Conservation (phyloP, 306 rosid genomes). For the Sphenostylis stenocarpa region DNA sequence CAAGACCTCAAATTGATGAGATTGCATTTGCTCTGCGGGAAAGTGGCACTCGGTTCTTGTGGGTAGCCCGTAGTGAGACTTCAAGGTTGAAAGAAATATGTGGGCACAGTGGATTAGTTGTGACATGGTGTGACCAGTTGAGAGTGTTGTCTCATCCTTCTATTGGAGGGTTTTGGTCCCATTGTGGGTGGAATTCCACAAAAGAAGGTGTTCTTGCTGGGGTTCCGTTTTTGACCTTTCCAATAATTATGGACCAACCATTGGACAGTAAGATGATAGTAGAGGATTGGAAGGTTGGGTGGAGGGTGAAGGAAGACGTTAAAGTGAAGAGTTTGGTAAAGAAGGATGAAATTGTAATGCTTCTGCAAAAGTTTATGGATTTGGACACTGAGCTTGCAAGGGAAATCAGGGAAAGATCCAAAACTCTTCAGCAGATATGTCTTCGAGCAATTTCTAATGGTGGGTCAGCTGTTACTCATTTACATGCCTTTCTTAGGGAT, state of each 20-base stretch:
- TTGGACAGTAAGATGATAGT: slow-evolving; percentile 44
- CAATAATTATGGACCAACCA: slow-evolving; percentile 44
- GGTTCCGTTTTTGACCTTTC: slow-evolving; percentile 43
- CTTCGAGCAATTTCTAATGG: slow-evolving; percentile 31
- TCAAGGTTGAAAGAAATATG: slow-evolving; percentile 23
- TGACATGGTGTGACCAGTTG: slow-evolving; percentile 60
- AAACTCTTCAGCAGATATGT: slow-evolving; percentile 26
- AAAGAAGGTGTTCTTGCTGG: slow-evolving; percentile 48
- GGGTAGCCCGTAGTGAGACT: slow-evolving; percentile 36
- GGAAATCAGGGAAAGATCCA: slow-evolving; percentile 25
- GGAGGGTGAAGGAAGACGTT: slow-evolving; percentile 34
- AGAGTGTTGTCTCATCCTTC: slow-evolving; percentile 43
- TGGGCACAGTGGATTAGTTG: slow-evolving; percentile 36
- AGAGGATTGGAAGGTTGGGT: slow-evolving; percentile 50
- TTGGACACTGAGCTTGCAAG: not conserved
- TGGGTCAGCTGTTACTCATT: slow-evolving; percentile 42
- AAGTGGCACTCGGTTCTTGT: slow-evolving; percentile 34
- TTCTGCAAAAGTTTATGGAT: slow-evolving; percentile 40
- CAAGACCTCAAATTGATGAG: slow-evolving; percentile 44
- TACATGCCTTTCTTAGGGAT: slow-evolving; percentile 34
- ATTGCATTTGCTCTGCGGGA: slow-evolving; percentile 27
- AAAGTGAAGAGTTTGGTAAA: not conserved
- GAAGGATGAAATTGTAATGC: slow-evolving; percentile 35
- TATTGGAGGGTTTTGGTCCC: slow-evolving; percentile 57
- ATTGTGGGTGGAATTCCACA: slow-evolving; percentile 61